A percentile compares a stretch with the other conserved stretches of the same genome.
Evolutionary conservation across 306 rosid species (phyloP).

Genomic region (Glycine tomentella): DNA sequence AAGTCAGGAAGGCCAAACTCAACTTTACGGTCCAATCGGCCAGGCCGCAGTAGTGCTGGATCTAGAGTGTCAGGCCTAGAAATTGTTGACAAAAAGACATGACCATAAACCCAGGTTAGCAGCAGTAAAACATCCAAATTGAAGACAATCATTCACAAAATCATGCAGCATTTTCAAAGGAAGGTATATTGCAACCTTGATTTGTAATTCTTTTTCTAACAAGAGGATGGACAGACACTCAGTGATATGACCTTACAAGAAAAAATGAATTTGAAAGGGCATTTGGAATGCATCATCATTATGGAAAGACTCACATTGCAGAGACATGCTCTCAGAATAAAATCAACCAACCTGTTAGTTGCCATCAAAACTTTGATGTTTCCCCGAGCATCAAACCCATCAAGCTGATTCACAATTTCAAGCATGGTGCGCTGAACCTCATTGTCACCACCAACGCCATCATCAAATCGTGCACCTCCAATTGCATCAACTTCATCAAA

Average conservation of each 20-base stretch:
- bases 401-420: conserved; percentile 98
- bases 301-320: background rate
- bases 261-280: background rate
- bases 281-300: conserved; percentile 30
- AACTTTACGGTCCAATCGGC: conserved; percentile 95
- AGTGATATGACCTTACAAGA: background rate
- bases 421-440: conserved; percentile 99
- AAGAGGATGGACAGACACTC: too few relatives aligned
- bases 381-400: conserved; percentile 98
- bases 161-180: background rate
- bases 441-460: conserved; percentile 97
- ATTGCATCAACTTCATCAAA: conserved; percentile 99
- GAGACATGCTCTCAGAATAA: background rate
- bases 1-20: conserved; percentile 99
- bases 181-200: conserved; percentile 15
- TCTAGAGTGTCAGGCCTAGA: conserved; percentile 98
- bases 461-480: conserved; percentile 99
- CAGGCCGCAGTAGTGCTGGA: conserved; percentile 95
- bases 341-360: conserved; percentile 79
- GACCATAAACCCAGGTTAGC: background rate
- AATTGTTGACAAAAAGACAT: conserved; percentile 20
- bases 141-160: conserved; percentile 6
- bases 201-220: background rate
- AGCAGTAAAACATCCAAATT: background rate
- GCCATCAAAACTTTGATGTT: conserved; percentile 99